Conservation (phyloP, 2,329 filamentous ascomycete species). For the Ophiostoma perfectum region DNA sequence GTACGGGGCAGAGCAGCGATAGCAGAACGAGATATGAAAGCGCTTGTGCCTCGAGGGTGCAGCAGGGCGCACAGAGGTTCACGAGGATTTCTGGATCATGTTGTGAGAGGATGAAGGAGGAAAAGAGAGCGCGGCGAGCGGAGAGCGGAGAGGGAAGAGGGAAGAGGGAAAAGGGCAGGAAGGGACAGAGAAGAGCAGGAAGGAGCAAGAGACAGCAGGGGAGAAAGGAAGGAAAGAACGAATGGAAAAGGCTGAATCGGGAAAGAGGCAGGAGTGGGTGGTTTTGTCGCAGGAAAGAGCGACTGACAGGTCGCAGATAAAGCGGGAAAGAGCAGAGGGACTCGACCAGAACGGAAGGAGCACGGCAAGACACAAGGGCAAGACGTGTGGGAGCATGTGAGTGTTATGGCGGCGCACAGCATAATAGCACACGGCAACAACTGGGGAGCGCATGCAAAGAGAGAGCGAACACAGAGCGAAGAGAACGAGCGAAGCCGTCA, state of each 20-base stretch:
- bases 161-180: too few relatives aligned
- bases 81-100: too few relatives aligned
- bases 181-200: too few relatives aligned
- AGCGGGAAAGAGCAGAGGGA: constrained; percentile 1
- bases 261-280: too few relatives aligned
- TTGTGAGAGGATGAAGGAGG: too few relatives aligned
- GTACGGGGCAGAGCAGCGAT: too few relatives aligned
- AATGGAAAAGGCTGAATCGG: not conserved
- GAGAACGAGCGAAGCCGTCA: not conserved
- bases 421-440: not conserved
- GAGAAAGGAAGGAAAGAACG: not conserved
- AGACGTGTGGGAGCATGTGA: not conserved
- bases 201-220: not conserved
- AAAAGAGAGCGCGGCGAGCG: too few relatives aligned
- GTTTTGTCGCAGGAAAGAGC: not conserved
- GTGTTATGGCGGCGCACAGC: not conserved
- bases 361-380: not conserved
- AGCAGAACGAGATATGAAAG: too few relatives aligned
- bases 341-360: constrained; percentile 1
- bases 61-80: too few relatives aligned
- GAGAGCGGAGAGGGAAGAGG: too few relatives aligned
- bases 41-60: too few relatives aligned
- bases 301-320: not conserved
- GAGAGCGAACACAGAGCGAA: not conserved
- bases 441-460: not conserved